Base-by-base conservation (phyloP, 148 eudicot species). In the Fagopyrum esculentum region DNA sequence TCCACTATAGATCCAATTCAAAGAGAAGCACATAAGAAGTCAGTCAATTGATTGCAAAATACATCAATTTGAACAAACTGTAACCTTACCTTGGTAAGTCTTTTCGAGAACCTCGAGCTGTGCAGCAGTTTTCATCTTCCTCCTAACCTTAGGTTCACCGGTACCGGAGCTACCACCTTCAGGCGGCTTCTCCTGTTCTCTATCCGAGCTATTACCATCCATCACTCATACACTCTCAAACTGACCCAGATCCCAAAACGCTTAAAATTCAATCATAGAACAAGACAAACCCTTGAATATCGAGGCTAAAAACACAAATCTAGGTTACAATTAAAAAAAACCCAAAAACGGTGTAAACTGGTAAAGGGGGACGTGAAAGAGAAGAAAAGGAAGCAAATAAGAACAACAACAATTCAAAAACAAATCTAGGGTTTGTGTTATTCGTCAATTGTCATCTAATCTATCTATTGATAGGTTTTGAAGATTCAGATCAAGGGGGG, bases 61-160 rank as follows among this genome's bases (percentile, higher is more conserved):
- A 54, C 59, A 57, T 57, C 8, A 57, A 57, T 57, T 22, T 57
- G 63, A 57, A 57, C 30, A 57, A 57, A 19, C 22, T 1, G 19
- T n/a, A 17, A 35, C 12, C 55, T 43, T 45, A 93, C 98, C 85
- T 77, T 90, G 85, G 79, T 87, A 93, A 46, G 98, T 87, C 73
- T 79, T 85, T 74, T 93, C 98, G 64, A 93, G 93, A 56, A 81
- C 77, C 83, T 88, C 87, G 75, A 93, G 80, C 79, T 93, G 98
- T 79, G 83, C 77, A 86, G 96, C 85, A 61, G 89, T 90, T 81
- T 93, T 93, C 96, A 90, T 90, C 84, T 91, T 90, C 57, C 98
- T 78, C 87, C 91, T 93, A n/a, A 84, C 82, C 79, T 83, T 87
- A 40, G 74, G 80, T 75, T 89, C 98, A 0, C 57, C 75, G 35